Evolutionary conservation across 192 early-diverging fungal species (phyloP).

Genomic region (Coemansia umbellata): DNA sequence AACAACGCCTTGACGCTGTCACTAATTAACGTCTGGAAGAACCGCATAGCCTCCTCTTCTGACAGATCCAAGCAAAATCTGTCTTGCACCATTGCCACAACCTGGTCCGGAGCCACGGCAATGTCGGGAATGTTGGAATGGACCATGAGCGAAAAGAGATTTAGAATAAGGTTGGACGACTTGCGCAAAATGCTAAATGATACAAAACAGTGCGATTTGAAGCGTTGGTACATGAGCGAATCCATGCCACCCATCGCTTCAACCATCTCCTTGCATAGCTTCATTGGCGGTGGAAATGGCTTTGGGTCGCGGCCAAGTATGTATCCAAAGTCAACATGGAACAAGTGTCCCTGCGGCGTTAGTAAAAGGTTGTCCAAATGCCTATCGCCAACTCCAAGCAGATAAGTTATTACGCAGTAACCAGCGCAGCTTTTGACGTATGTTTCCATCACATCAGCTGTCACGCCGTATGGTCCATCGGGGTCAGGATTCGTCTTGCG

Average conservation of each 20-base stretch:
- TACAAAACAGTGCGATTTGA: slow-evolving; percentile 90
- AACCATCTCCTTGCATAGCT: slow-evolving; percentile 99
- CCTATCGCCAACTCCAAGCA: slow-evolving; percentile 96
- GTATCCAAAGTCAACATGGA: slow-evolving; percentile 99
- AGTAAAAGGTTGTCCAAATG: slow-evolving; percentile 96
- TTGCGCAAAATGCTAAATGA: slow-evolving; percentile 93
- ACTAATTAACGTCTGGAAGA: slow-evolving; percentile 87
- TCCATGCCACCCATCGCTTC: slow-evolving; percentile 97
- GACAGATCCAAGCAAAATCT: slow-evolving; percentile 90
- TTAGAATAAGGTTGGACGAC: slow-evolving; percentile 93
- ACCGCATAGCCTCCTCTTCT: slow-evolving; percentile 91
- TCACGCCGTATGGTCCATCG: slow-evolving; percentile 63
- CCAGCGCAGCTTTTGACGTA: slow-evolving; percentile 96
- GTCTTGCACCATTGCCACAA: slow-evolving; percentile 95
- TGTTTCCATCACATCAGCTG: slow-evolving; percentile 82
- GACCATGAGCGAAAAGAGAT: slow-evolving; percentile 98
- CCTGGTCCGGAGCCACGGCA: slow-evolving; percentile 96
- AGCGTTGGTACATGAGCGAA: slow-evolving; percentile 84
- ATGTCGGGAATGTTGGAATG: slow-evolving; percentile 96
- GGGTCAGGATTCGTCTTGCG: slow-evolving; percentile 68
- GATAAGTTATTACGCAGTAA: slow-evolving; percentile 98
- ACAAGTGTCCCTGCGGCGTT: slow-evolving; percentile 80
- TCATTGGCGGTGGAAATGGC: slow-evolving; percentile 99
- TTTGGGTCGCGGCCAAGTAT: slow-evolving; percentile 98
- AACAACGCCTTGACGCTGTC: slow-evolving; percentile 94